phyloP scores from a whole-genome alignment of 2,329 filamentous ascomycete genomes.

The Alternaria metachromatica region DNA sequence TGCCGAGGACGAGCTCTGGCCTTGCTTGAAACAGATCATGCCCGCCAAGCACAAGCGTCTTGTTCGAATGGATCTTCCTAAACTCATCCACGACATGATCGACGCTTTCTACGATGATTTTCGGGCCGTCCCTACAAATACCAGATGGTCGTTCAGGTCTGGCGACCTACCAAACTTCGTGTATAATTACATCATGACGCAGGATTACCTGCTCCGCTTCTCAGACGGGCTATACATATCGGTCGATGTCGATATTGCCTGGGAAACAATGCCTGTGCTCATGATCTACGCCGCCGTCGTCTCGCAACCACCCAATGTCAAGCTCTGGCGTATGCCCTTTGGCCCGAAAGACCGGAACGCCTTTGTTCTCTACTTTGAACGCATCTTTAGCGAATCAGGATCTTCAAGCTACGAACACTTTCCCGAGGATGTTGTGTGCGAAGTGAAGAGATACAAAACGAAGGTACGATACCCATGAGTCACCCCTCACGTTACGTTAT shows the following conservation, averaged over 20 bases:
- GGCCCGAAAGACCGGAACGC: conserved; percentile 25
- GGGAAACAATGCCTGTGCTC: conserved; percentile 7
- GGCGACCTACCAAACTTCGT: conserved; percentile 34
- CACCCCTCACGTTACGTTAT: not conserved
- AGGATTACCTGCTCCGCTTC: conserved; percentile 40
- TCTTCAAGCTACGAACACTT: not conserved
- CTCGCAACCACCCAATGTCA: conserved; percentile 31
- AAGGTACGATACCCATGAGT: conserved; percentile 12
- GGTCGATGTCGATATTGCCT: conserved; percentile 17
- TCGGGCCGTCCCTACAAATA: not conserved
- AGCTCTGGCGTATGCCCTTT: conserved; percentile 23
- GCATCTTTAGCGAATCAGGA: not conserved
- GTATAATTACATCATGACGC: conserved; percentile 41
- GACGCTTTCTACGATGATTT: conserved; percentile 23
- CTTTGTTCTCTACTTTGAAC: conserved; percentile 22
- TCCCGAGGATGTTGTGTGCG: conserved; percentile 18
- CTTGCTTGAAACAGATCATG: conserved; percentile 20
- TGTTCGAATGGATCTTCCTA: conserved; percentile 28
- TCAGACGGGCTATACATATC: conserved; percentile 20
- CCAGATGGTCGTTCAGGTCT: conserved; percentile 34
- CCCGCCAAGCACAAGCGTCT: conserved; percentile 1
- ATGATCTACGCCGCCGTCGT: conserved; percentile 23
- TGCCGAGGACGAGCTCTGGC: conserved; percentile 13
- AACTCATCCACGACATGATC: conserved; percentile 38
- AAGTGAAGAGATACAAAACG: conserved; percentile 11